Conservation (phyloP, 495 filamentous ascomycete species). For the Aspergillus wentii region DNA sequence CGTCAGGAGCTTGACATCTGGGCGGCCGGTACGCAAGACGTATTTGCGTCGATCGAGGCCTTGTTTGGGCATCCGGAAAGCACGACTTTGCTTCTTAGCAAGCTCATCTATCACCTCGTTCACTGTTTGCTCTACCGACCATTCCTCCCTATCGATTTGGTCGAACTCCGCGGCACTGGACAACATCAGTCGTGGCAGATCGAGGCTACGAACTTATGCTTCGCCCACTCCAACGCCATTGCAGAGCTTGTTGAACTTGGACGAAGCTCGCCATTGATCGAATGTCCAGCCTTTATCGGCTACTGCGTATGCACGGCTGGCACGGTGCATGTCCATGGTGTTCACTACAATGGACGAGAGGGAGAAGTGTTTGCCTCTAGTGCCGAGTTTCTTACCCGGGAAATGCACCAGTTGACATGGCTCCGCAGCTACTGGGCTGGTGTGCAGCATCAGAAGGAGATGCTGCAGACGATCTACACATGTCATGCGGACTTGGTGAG, state of each 20-base stretch:
- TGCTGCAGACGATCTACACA: conserved; percentile 65
- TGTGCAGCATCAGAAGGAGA: conserved; percentile 73
- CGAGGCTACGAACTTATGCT: conserved; percentile 79
- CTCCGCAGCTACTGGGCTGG: conserved; percentile 69
- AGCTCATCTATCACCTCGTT: conserved; percentile 78
- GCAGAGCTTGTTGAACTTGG: conserved; percentile 77
- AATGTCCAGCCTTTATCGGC: conserved; percentile 79
- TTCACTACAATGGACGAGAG: conserved; percentile 66
- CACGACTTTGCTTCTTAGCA: conserved; percentile 72
- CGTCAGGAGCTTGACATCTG: conserved; percentile 79
- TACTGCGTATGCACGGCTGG: conserved; percentile 80
- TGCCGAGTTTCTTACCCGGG: conserved; percentile 66
- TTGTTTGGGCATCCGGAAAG: conserved; percentile 74
- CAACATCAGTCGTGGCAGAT: conserved; percentile 92
- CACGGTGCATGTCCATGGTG: conserved; percentile 79
- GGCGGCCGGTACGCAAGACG: conserved; percentile 74
- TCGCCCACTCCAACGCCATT: conserved; percentile 82
- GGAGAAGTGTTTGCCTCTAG: conserved; percentile 61
- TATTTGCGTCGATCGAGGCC: conserved; percentile 68
- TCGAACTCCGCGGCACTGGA: conserved; percentile 69
- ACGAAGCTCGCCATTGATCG: conserved; percentile 56
- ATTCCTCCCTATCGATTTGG: conserved; percentile 77
- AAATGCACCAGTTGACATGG: conserved; percentile 74
- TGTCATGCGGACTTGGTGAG: conserved; percentile 72
- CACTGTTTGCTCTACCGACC: conserved; percentile 82